Evolutionary conservation across 208 protist species (phyloP).

Genomic region (Herpetomonas samuelpessoai): DNA sequence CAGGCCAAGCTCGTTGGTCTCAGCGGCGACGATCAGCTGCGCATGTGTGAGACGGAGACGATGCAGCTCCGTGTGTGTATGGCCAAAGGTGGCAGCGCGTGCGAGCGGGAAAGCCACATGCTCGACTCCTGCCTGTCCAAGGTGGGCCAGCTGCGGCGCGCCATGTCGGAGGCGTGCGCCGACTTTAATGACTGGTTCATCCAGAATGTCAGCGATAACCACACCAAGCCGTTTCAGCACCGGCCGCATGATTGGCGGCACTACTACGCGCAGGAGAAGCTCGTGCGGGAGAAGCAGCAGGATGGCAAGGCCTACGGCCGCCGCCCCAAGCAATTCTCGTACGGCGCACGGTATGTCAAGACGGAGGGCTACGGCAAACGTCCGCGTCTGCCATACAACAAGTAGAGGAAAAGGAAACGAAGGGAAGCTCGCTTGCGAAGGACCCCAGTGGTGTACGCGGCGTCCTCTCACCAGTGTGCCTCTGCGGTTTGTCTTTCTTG

Average conservation of each 20-base stretch:
- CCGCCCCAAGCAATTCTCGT: constrained; percentile 74
- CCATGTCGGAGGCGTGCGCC: constrained; percentile 55
- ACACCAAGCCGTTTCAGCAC: constrained; percentile 89
- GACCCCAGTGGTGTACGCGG: too few relatives aligned
- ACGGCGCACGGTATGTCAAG: constrained; percentile 80
- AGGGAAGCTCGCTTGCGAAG: too few relatives aligned
- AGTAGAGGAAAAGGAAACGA: constrained; percentile 27
- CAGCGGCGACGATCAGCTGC: constrained; percentile 76
- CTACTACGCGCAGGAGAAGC: constrained; percentile 86
- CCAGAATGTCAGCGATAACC: constrained; percentile 87
- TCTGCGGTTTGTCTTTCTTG: neutral
- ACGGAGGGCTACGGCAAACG: constrained; percentile 82
- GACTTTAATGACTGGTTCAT: constrained; percentile 91
- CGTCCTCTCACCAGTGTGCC: neutral
- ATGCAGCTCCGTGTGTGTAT: constrained; percentile 88
- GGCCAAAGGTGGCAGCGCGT: constrained; percentile 70
- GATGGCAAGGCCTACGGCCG: constrained; percentile 68
- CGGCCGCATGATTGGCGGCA: constrained; percentile 86
- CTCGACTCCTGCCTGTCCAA: constrained; percentile 78
- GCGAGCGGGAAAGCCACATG: constrained; percentile 70
- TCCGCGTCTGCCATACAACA: constrained; percentile 86
- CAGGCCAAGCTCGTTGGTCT: constrained; percentile 79
- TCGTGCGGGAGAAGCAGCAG: constrained; percentile 76
- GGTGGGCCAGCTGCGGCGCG: constrained; percentile 72
- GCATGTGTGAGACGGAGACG: constrained; percentile 81